A percentile compares a stretch with the other conserved stretches of the same genome.
Conservation (phyloP, 257 asterid species). For the Fraxinus excelsior region DNA sequence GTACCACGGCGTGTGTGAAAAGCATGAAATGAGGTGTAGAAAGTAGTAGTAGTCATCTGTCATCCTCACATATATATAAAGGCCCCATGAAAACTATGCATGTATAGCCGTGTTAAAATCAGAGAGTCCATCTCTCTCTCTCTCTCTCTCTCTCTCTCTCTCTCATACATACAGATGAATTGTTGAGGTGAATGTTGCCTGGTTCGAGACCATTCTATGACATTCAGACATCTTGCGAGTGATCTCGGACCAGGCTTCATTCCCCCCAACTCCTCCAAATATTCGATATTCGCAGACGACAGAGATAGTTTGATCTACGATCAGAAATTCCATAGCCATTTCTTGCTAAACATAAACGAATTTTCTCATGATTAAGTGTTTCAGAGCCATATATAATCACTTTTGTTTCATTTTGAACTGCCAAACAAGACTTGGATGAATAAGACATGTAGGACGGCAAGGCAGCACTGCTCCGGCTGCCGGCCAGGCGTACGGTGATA, state of each 20-base stretch:
- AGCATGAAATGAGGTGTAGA: slow-evolving; percentile 22
- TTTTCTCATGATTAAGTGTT: background rate
- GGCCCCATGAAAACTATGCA: slow-evolving; percentile 44
- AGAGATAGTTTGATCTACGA: background rate
- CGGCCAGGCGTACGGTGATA: background rate
- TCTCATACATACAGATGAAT: slow-evolving; percentile 8
- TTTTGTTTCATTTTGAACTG: background rate
- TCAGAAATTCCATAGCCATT: background rate
- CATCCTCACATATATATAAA: slow-evolving; percentile 26
- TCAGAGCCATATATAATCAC: background rate
- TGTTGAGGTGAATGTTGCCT: slow-evolving; percentile 58
- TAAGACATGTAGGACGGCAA: background rate
- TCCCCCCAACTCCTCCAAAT: slow-evolving; percentile 43
- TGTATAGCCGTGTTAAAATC: slow-evolving; percentile 29
- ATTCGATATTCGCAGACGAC: background rate
- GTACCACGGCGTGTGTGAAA: no score
- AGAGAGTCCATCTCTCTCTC: background rate
- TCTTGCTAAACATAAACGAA: no score
- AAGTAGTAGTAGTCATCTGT: slow-evolving; percentile 24
- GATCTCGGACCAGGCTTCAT: slow-evolving; percentile 97
- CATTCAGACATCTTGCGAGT: slow-evolving; percentile 24
- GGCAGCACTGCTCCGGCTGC: background rate
- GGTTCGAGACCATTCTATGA: slow-evolving; percentile 47
- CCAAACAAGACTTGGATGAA: background rate
- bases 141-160: background rate